Evolutionary conservation across 2,329 filamentous ascomycete species (phyloP).

Genomic region (Achaetomium macrosporum): DNA sequence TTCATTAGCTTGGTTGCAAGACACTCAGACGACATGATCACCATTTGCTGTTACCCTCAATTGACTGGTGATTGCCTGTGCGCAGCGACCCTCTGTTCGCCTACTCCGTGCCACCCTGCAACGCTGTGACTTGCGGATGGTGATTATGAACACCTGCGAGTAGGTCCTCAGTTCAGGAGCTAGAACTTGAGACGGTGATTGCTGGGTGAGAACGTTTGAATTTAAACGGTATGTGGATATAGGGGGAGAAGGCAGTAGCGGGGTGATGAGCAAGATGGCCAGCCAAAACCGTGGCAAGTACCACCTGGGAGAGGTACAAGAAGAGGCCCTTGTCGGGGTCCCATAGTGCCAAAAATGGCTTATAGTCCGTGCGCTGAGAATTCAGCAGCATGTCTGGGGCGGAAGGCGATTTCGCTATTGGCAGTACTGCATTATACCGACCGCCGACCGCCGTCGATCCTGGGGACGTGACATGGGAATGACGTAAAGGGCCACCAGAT

Average conservation of each 20-base stretch:
- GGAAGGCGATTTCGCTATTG: not conserved
- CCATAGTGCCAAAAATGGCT: not conserved
- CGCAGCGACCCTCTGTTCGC: not conserved
- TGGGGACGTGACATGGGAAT: too few relatives aligned
- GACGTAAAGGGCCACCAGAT: too few relatives aligned
- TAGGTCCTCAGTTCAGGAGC: not conserved
- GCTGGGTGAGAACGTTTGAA: not conserved
- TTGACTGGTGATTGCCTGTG: not conserved
- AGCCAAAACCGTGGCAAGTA: not conserved
- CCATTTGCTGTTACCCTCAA: not conserved
- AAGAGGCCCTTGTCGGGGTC: not conserved
- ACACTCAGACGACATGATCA: not conserved
- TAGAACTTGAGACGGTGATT: not conserved
- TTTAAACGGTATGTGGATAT: not conserved
- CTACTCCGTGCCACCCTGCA: not conserved
- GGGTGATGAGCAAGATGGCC: not conserved
- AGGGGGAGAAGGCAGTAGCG: not conserved
- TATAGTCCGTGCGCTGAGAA: not conserved
- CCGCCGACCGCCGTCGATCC: too few relatives aligned
- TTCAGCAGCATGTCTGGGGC: not conserved
- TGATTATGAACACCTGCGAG: not conserved
- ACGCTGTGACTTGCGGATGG: not conserved
- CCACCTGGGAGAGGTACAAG: not conserved
- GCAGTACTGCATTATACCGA: not conserved
- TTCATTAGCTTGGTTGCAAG: not conserved